These are phyloP conservation scores for Yamadazyma diospyri DNA, from an alignment of 1,139 yeast species.

Conservation along the genomic window DNA sequence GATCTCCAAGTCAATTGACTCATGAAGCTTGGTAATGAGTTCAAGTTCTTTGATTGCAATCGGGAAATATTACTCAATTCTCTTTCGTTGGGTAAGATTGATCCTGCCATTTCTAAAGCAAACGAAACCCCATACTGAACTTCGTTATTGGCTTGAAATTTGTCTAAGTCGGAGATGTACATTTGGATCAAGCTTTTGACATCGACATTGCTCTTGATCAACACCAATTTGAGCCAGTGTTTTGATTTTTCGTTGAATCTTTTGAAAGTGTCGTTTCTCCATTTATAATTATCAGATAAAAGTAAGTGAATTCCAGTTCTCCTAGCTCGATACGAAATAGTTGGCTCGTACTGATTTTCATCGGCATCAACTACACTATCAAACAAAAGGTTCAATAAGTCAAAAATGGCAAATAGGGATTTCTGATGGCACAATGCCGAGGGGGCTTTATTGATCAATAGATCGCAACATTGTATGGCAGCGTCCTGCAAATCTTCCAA, in stretches of 20 bases:
- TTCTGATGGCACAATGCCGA: conserved; percentile 73
- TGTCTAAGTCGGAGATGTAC: conserved; percentile 56
- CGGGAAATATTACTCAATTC: conserved; percentile 42
- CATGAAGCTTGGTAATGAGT: conserved; percentile 69
- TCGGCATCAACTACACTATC: conserved; percentile 87
- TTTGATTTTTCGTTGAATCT: conserved; percentile 57
- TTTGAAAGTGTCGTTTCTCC: conserved; percentile 69
- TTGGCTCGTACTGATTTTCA: conserved; percentile 76
- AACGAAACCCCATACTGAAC: conserved; percentile 81
- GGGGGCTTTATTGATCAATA: conserved; percentile 67
- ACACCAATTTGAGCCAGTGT: conserved; percentile 58
- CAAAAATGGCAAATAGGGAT: conserved; percentile 75
- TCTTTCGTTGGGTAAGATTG: conserved; percentile 60
- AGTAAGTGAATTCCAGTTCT: conserved; percentile 55
- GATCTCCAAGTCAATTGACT: conserved; percentile 79
- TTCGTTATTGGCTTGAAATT: conserved; percentile 25
- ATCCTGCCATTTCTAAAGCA: conserved; percentile 86
- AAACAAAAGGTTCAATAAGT: conserved; percentile 71
- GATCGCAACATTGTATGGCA: conserved; percentile 76
- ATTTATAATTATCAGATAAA: conserved; percentile 73
- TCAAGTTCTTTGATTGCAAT: conserved; percentile 31
- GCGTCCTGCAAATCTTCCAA: conserved; percentile 71
- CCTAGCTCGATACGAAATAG: conserved; percentile 62
- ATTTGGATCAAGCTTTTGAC: conserved; percentile 71
- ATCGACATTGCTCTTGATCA: conserved; percentile 64